phyloP scores from a whole-genome alignment of 345 rosid genomes.

The Pelargonium nanum region DNA sequence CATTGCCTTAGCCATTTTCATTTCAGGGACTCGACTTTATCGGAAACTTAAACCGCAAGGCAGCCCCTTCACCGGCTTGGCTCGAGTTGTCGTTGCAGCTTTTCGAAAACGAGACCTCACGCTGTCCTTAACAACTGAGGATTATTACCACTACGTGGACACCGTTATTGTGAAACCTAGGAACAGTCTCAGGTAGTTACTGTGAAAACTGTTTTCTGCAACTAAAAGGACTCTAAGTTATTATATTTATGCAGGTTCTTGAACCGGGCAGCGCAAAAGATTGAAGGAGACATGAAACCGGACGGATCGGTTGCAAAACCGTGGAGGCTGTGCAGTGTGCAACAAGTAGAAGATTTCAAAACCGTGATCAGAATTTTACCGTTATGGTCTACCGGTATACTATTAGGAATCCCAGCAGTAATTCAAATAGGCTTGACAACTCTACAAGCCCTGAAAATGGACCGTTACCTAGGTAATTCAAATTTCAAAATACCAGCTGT shows the following conservation, averaged over 20 bases:
- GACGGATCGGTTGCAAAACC: slow-evolving; percentile 21
- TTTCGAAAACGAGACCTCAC: slow-evolving; percentile 23
- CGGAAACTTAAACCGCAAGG: slow-evolving; percentile 26
- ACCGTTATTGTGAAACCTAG: no score
- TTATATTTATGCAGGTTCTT: slow-evolving; percentile 40
- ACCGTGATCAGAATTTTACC: slow-evolving; percentile 32
- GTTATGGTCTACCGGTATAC: slow-evolving; percentile 21
- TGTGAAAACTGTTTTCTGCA: no score
- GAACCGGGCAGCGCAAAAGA: slow-evolving; percentile 33
- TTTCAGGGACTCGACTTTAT: slow-evolving; percentile 30
- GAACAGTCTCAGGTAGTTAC: no score
- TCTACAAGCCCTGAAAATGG: slow-evolving; percentile 41
- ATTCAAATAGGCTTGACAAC: slow-evolving; percentile 21
- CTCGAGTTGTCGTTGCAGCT: slow-evolving; percentile 36
- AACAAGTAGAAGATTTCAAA: slow-evolving; percentile 61
- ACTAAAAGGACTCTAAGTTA: no score
- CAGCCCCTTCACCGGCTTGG: slow-evolving; percentile 33
- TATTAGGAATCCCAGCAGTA: slow-evolving; percentile 22
- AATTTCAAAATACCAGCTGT: slow-evolving; percentile 41
- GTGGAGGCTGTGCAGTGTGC: slow-evolving; percentile 45
- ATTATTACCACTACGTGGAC: slow-evolving; percentile 30
- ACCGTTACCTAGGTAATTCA: slow-evolving; percentile 25
- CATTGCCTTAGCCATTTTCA: slow-evolving; percentile 22
- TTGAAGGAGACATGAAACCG: slow-evolving; percentile 21
- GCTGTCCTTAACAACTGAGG: slow-evolving; percentile 19